phyloP scores from a whole-genome alignment of 208 protist species.

The Novymonas esmeraldas region DNA sequence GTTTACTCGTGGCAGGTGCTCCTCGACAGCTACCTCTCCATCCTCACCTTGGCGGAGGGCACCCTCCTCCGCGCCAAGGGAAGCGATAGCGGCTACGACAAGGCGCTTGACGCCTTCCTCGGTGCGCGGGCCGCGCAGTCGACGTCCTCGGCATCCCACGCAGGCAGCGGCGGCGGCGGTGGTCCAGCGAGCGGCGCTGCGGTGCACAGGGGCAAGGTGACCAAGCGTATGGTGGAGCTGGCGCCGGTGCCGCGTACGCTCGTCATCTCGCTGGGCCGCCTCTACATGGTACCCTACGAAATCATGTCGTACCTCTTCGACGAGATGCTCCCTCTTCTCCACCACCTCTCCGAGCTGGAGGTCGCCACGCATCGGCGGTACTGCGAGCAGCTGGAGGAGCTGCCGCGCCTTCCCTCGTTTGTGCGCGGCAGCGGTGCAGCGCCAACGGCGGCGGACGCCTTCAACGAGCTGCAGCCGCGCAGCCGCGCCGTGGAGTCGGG shows the following conservation, averaged over 20 bases:
- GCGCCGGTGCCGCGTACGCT: constrained; percentile 55
- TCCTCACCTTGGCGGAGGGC: constrained; percentile 63
- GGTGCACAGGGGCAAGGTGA: constrained; percentile 63
- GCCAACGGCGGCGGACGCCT: background rate
- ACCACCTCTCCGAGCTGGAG: constrained; percentile 75
- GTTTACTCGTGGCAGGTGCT: constrained; percentile 44
- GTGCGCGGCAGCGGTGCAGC: background rate
- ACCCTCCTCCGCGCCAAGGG: constrained; percentile 66
- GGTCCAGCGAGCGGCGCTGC: constrained; percentile 5
- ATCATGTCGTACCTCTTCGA: constrained; percentile 86
- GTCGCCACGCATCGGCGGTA: constrained; percentile 62
- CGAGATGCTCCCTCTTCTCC: constrained; percentile 77
- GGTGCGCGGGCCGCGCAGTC: constrained; percentile 39
- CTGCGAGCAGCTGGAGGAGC: constrained; percentile 55
- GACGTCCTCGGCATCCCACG: background rate
- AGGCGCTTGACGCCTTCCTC: constrained; percentile 75
- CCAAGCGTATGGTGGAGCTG: constrained; percentile 82
- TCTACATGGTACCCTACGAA: constrained; percentile 83
- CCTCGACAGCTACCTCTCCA: constrained; percentile 71
- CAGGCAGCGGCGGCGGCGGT: background rate
- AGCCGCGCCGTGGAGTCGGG: constrained; percentile 2
- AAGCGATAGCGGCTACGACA: constrained; percentile 72
- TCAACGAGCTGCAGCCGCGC: background rate
- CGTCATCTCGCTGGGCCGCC: constrained; percentile 50
- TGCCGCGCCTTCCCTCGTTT: constrained; percentile 33